Evolutionary conservation across 1,139 yeast species (phyloP).

Genomic region (Geotrichum restrictum): DNA sequence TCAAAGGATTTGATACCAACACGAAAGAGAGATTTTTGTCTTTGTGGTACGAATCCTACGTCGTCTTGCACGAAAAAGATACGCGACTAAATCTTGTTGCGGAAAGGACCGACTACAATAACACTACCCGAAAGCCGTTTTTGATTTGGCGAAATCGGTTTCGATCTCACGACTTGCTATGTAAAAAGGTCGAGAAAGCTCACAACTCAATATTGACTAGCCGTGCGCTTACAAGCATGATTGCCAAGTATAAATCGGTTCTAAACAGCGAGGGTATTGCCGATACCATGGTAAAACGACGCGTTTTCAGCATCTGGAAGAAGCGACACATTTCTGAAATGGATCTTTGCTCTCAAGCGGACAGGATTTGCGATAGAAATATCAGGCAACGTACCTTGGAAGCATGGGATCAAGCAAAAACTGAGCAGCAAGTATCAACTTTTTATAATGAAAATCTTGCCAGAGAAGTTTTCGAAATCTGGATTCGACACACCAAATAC

Average conservation of each 20-base stretch:
- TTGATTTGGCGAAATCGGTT: conserved; percentile 4
- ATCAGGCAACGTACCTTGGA: conserved; percentile 10
- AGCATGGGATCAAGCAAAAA: conserved; percentile 10
- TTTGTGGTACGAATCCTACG: conserved; percentile 20
- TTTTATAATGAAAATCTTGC: conserved; percentile 10
- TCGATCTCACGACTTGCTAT: not conserved
- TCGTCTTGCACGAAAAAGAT: conserved; percentile 6
- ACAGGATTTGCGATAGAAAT: not conserved
- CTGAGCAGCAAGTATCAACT: conserved; percentile 4
- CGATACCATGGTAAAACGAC: not conserved
- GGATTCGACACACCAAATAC: conserved; percentile 8
- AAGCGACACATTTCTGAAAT: not conserved
- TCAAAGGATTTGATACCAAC: conserved; percentile 16
- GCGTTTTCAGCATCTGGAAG: not conserved
- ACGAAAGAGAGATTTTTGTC: conserved; percentile 19
- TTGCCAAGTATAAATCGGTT: not conserved
- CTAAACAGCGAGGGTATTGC: not conserved
- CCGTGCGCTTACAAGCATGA: not conserved
- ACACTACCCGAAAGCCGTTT: not conserved
- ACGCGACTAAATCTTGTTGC: conserved; percentile 11
- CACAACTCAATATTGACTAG: not conserved
- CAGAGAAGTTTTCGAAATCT: not conserved
- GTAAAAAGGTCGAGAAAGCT: not conserved
- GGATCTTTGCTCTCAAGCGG: not conserved
- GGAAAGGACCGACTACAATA: not conserved